Evolutionary conservation across 2,329 filamentous ascomycete genomes (phyloP), one percentile per base, ranked within the genome.

Genomic region (Sporothrix brunneoviolacea): DNA sequence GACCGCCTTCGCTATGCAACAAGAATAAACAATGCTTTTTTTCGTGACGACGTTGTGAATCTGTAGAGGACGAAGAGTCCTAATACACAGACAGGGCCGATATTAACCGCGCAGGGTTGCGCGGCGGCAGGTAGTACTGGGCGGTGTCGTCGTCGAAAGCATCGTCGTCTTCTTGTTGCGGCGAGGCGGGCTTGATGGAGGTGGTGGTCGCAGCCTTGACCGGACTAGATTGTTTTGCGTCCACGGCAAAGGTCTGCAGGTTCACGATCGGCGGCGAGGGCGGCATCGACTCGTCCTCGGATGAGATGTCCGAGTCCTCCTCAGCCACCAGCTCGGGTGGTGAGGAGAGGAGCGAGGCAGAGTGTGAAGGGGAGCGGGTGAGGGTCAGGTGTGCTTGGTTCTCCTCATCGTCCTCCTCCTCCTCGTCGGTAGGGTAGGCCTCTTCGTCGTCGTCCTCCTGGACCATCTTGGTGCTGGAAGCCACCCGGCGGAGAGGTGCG

Each of bases 261-360:
- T 75, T 65, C 24, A 76, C 65, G 19, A 73, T 71, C 38, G 80
- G 78, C 33, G 84, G 84, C 54, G 84, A 87, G 18, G 83, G 84
- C 8, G 86, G 86, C 80, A 88, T 80, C 42, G 75, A 70, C 68
- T 90, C 86, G 60, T 89, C 85, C 51, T 81, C 83, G 2, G 80
- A 82, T 2, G 80, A 82, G 8, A 42, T 32, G 55, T 84, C 84
- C 54, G 77, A 79, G 63, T 89, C 85, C 56, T 80, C 74, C 58
- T 83, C 76, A 19, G 46, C 45, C 4, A 57, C 40, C 52, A 89
- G 79, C 64, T 88, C 85, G 8, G 86, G 86, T 47, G 85, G 77
- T 48, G 82, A 80, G 61, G 68, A 46, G 33, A 51, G 19, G 30
- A 8, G 49, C 8, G 43, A 35, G 2, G 47, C 36, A 61, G 73